Conservation (phyloP, 2,329 filamentous ascomycete species). For the Teratosphaeria nubilosa region DNA sequence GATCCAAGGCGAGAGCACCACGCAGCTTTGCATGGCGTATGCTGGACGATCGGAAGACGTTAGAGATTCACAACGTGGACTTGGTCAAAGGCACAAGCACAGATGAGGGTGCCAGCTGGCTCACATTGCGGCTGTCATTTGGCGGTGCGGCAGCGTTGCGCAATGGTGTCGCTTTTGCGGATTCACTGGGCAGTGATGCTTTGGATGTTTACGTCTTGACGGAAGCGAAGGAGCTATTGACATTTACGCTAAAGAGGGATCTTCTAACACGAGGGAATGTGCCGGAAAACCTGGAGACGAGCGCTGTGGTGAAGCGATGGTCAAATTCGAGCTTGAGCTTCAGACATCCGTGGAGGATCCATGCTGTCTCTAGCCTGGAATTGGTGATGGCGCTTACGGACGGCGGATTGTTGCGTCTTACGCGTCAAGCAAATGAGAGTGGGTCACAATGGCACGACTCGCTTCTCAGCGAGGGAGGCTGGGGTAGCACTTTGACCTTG, state of each 20-base stretch:
- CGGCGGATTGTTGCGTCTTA: conserved; percentile 63
- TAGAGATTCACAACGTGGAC: conserved; percentile 78
- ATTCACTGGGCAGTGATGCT: conserved; percentile 62
- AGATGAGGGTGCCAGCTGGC: conserved; percentile 29
- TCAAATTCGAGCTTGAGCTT: conserved; percentile 64
- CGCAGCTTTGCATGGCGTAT: conserved; percentile 87
- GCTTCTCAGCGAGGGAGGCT: conserved; percentile 61
- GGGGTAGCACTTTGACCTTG: conserved; percentile 50
- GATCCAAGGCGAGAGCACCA: conserved; percentile 63
- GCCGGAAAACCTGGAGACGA: conserved; percentile 61
- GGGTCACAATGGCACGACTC: conserved; percentile 57
- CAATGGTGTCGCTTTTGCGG: conserved; percentile 72
- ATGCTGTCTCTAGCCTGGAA: conserved; percentile 62
- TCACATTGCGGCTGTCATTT: conserved; percentile 72
- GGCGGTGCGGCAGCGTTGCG: conserved; percentile 64
- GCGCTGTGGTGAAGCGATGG: conserved; percentile 66
- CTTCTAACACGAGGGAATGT: conserved; percentile 55
- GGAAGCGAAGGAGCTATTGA: conserved; percentile 68
- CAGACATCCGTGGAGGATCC: conserved; percentile 69
- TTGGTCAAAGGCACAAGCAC: conserved; percentile 50
- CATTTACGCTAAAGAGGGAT: conserved; percentile 70
- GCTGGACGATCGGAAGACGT: conserved; percentile 63
- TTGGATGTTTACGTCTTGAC: conserved; percentile 74
- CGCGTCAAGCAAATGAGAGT: conserved; percentile 46
- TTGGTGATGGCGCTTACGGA: conserved; percentile 74